Conservation (phyloP, 805 yeast genomes). For the Wickerhamiella azyma region DNA sequence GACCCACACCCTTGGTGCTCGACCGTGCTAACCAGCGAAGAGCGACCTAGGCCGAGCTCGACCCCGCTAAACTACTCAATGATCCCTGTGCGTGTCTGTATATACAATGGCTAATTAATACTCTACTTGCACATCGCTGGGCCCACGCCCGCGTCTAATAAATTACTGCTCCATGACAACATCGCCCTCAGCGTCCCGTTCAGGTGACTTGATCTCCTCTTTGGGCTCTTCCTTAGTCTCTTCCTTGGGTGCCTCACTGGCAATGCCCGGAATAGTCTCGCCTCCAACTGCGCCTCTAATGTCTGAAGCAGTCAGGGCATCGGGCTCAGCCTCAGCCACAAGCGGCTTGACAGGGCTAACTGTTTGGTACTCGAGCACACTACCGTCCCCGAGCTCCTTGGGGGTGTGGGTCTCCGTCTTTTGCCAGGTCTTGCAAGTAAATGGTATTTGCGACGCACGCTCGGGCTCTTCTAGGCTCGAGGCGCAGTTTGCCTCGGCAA, state of each 20-base stretch:
- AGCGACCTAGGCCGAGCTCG: no score
- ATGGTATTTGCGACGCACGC: not conserved
- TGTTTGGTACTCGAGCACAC: slow-evolving; percentile 9
- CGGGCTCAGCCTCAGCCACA: slow-evolving; percentile 14
- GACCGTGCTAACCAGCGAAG: no score
- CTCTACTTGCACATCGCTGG: no score
- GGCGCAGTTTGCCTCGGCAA: slow-evolving; percentile 3
- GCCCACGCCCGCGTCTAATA: no score
- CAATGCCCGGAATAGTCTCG: slow-evolving; percentile 35
- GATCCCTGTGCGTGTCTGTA: no score
- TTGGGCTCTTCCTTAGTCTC: not conserved
- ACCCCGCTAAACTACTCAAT: no score
- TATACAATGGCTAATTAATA: no score
- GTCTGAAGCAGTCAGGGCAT: slow-evolving; percentile 33
- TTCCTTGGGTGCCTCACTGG: slow-evolving; percentile 3
- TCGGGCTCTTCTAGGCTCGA: slow-evolving; percentile 1
- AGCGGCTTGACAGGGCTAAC: not conserved
- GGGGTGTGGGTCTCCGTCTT: slow-evolving; percentile 16
- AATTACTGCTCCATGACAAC: not conserved
- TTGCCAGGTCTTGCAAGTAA: slow-evolving; percentile 15
- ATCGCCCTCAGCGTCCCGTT: slow-evolving; percentile 2
- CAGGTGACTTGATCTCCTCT: not conserved
- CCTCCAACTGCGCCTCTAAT: slow-evolving; percentile 44
- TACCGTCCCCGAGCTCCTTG: slow-evolving; percentile 8
- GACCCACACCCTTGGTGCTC: no score